Evolutionary conservation across 441 rosid genomes (phyloP), one percentile per base, ranked within the genome.

Genomic region (Jatropha podagrica): DNA sequence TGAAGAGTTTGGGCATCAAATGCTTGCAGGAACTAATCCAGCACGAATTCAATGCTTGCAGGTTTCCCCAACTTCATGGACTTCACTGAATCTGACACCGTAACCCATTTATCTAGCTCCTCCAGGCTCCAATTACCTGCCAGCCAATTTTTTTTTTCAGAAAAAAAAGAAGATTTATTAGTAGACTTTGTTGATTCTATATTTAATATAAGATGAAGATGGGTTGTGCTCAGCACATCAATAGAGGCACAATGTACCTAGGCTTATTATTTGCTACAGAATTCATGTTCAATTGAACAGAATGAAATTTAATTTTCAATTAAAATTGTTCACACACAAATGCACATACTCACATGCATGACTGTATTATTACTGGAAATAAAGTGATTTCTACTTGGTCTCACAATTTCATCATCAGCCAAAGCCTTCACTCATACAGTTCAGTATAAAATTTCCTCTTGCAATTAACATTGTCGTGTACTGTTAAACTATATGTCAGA

Each of bases 1-100:
- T 37, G 80, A 74, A 69, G 95, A 88, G 80, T 91, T 91, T 44
- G 92, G 88, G 44, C 88, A 69, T 27, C 95, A 91, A 76, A 89
- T 89, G 92, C 86, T 89, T 63, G 95, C 95, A 26, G 95, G 95
- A 79, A 77, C 75, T 37, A 89, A 91, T 82, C 93, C 93, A 63
- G 64, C 83, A 56, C 72, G 87, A 73, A 85, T 91, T 77, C 79
- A 67, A 52, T 17, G 78, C 74, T 80, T 91, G 77, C 78, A 84
- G 95, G 95, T 91, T 69, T 46, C 27, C 61, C 59, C 58, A 49
- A 17, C 76, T 60, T 49, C 23, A 63, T 55, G 40, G 26, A 49
- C 60, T 61, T 2, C 18, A n/a, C 8, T 54, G 9, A 9, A 48
- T n/a, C 20, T 51, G 23, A 52, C 40, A 61, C 48, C 54, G 17